Percentiles rank a stretch among this genome's conserved stretches.
Conservation (phyloP, 345 rosid genomes). For the Salix purpurea region DNA sequence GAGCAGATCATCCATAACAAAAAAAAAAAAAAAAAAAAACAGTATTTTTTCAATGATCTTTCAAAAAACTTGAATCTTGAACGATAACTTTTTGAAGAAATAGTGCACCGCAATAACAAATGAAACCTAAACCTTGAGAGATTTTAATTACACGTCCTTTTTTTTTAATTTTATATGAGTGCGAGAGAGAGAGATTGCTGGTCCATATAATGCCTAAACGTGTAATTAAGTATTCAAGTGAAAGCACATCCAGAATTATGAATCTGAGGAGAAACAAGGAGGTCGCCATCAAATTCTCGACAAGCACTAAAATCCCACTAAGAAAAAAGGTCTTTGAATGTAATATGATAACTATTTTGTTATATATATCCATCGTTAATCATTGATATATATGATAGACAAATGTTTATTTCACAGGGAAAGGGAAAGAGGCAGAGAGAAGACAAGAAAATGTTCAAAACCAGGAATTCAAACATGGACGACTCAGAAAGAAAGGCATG, state of each 20-base stretch:
- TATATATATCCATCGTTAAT: background rate
- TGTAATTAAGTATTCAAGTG: slow-evolving; percentile 4
- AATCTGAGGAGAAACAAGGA: background rate
- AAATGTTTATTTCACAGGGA: background rate
- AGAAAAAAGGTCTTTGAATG: background rate
- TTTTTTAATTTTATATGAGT: background rate
- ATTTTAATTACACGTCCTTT: background rate
- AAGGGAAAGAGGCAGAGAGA: background rate
- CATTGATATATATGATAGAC: slow-evolving; percentile 1
- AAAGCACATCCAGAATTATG: background rate
- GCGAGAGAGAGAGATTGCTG: background rate
- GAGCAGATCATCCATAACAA: too few relatives aligned
- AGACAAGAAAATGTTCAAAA: slow-evolving; percentile 13
- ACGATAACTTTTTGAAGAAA: background rate
- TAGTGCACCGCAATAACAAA: too few relatives aligned
- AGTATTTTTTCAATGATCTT: background rate
- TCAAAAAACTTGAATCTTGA: background rate
- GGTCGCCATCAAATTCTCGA: slow-evolving; percentile 8
- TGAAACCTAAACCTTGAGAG: too few relatives aligned
- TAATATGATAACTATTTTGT: background rate
- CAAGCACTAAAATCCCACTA: slow-evolving; percentile 17
- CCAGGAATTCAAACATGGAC: background rate
- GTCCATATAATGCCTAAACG: slow-evolving; percentile 22
- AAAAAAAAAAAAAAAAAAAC: too few relatives aligned
- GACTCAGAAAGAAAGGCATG: background rate